A percentile compares a stretch with the other conserved stretches of the same genome.
Conservation (phyloP, 345 rosid genomes). For the Durio zibethinus region DNA sequence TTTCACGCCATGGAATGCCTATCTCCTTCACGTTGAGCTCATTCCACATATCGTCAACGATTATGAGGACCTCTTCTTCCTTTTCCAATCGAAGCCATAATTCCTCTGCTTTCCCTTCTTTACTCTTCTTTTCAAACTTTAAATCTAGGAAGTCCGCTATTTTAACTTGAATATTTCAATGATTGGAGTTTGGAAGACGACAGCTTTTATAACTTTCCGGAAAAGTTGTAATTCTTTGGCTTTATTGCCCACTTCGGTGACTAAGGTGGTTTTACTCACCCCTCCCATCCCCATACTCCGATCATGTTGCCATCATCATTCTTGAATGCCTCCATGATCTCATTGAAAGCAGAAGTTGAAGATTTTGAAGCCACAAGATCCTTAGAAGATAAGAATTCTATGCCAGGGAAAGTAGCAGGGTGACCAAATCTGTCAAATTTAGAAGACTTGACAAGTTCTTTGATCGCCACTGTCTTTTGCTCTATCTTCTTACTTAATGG, state of each 20-base stretch:
- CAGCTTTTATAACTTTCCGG: not conserved
- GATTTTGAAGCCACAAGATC: no score
- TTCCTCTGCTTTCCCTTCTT: not conserved
- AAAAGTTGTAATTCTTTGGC: not conserved
- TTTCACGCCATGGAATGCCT: not conserved
- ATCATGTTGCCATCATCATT: not conserved
- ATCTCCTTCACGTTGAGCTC: not conserved
- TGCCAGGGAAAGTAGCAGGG: not conserved
- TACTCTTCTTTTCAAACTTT: not conserved
- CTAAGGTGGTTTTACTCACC: not conserved
- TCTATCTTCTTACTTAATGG: not conserved
- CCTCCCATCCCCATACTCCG: not conserved
- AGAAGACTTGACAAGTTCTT: no score
- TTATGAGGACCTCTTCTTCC: not conserved
- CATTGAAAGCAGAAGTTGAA: not conserved
- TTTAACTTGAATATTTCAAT: not conserved
- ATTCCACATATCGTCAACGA: not conserved
- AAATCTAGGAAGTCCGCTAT: not conserved
- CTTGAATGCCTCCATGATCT: not conserved
- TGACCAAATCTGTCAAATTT: no score
- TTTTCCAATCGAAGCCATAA: not conserved
- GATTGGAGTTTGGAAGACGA: not conserved
- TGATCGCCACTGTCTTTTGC: no score
- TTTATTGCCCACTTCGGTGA: not conserved
- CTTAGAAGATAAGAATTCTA: not conserved